A percentile compares a stretch with the other conserved stretches of the same genome.
phyloP scores from a whole-genome alignment of 345 rosid genomes.

The Sonneratia caseolaris region DNA sequence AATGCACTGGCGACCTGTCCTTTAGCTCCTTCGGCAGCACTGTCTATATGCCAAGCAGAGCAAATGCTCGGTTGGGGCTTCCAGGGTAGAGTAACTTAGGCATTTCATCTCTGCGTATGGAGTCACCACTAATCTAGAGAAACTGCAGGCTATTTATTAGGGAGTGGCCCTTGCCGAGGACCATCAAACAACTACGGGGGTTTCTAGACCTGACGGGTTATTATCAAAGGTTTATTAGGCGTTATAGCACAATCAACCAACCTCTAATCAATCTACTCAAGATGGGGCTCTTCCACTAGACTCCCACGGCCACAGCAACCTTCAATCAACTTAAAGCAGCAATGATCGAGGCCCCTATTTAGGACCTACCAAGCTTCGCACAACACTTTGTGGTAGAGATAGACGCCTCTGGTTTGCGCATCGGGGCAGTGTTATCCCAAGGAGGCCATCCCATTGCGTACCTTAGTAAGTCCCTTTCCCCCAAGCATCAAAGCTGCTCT shows the following conservation, averaged over 20 bases:
- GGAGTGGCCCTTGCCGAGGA: neutral
- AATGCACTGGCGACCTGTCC: neutral
- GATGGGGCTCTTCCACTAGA: neutral
- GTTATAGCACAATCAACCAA: too few species aligned
- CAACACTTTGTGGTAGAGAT: neutral
- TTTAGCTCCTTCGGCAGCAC: neutral
- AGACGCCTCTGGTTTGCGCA: neutral
- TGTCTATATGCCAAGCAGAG: neutral
- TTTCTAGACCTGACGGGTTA: slow-evolving; percentile 1
- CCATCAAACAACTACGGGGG: neutral
- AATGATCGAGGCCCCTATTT: neutral
- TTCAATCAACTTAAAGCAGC: neutral
- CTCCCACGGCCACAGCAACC: neutral
- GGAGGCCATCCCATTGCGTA: neutral
- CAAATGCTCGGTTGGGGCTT: neutral
- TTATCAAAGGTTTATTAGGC: neutral
- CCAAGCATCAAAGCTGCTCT: neutral
- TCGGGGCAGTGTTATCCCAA: neutral
- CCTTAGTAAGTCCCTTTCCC: neutral
- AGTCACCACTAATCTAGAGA: neutral
- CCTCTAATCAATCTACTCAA: neutral
- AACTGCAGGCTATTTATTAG: neutral
- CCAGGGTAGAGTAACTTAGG: neutral
- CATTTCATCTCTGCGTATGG: neutral
- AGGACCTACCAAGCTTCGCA: neutral